A percentile compares a stretch with the other conserved stretches of the same genome.
Conservation (phyloP, 1,284 basidiomycete species). For the Thelephora terrestris region DNA sequence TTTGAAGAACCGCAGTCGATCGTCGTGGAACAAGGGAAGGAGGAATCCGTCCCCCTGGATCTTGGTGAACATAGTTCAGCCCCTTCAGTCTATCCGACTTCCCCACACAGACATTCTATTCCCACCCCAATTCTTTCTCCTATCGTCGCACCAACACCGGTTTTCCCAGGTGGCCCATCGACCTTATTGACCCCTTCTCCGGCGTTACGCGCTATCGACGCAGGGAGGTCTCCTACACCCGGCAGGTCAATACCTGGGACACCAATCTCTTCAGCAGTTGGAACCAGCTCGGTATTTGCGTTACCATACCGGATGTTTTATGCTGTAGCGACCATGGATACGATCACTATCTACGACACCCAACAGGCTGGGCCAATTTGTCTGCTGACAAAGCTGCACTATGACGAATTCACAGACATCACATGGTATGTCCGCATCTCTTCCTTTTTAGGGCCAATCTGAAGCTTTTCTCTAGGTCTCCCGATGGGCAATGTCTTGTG, state of each 20-base stretch:
- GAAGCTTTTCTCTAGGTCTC: slow-evolving; percentile 53
- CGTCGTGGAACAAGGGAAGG: slow-evolving; percentile 60
- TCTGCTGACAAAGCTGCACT: slow-evolving; percentile 91
- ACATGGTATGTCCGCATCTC: slow-evolving; percentile 55
- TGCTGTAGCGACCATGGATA: slow-evolving; percentile 95
- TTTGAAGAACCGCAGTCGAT: slow-evolving; percentile 40
- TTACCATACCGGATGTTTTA: slow-evolving; percentile 93
- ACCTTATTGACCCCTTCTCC: slow-evolving; percentile 39
- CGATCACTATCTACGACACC: slow-evolving; percentile 92
- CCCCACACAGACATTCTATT: slow-evolving; percentile 6
- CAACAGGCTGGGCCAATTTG: slow-evolving; percentile 92
- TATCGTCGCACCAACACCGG: slow-evolving; percentile 25
- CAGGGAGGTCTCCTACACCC: slow-evolving; percentile 43
- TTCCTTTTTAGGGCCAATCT: slow-evolving; percentile 20
- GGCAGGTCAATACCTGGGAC: slow-evolving; percentile 46
- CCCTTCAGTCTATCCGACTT: slow-evolving; percentile 7
- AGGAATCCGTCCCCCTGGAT: slow-evolving; percentile 56
- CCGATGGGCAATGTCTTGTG: slow-evolving; percentile 89
- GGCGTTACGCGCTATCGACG: slow-evolving; percentile 45
- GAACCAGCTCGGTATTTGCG: slow-evolving; percentile 65
- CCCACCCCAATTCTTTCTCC: slow-evolving; percentile 13
- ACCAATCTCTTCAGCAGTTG: slow-evolving; percentile 22
- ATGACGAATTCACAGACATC: slow-evolving; percentile 96
- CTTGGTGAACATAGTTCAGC: slow-evolving; percentile 15
- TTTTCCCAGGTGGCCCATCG: slow-evolving; percentile 29